phyloP scores from a whole-genome alignment of 2,329 filamentous ascomycete genomes.

The Talaromyces sp. region DNA sequence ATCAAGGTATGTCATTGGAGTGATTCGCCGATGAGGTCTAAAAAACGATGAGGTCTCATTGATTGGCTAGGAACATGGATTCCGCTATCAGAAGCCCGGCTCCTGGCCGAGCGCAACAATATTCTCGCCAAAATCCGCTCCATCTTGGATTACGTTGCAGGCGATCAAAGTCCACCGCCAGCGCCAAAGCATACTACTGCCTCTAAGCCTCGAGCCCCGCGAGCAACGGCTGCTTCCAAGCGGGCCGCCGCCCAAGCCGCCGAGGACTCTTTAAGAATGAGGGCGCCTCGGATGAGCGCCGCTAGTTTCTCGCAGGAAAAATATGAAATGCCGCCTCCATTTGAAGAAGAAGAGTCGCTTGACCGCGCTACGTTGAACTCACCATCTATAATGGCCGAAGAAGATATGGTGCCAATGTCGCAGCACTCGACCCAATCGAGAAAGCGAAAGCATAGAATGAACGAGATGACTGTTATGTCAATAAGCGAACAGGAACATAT shows the following conservation, averaged over 20 bases:
- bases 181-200: conserved; percentile 80
- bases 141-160: conserved; percentile 86
- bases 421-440: conserved; percentile 54
- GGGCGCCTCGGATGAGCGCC: conserved; percentile 31
- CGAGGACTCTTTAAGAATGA: conserved; percentile 27
- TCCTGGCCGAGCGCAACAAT: conserved; percentile 80
- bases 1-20: conserved; percentile 66
- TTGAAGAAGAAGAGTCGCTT: conserved; percentile 74
- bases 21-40: neutral
- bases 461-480: conserved; percentile 52
- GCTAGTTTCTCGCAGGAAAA: conserved; percentile 53
- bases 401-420: conserved; percentile 68
- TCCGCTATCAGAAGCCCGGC: conserved; percentile 73
- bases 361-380: conserved; percentile 80
- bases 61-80: conserved; percentile 78
- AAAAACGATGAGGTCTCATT: neutral
- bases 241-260: conserved; percentile 24
- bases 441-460: conserved; percentile 75
- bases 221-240: conserved; percentile 60
- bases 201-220: conserved; percentile 74
- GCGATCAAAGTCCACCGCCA: conserved; percentile 82
- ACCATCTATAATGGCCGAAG: conserved; percentile 78
- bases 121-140: conserved; percentile 75
- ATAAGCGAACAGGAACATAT: conserved; percentile 77
- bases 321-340: conserved; percentile 60